Percentiles rank a stretch among this genome's conserved stretches.
Conservation (phyloP, 2,329 filamentous ascomycete species). For the Apiospora arundinis region DNA sequence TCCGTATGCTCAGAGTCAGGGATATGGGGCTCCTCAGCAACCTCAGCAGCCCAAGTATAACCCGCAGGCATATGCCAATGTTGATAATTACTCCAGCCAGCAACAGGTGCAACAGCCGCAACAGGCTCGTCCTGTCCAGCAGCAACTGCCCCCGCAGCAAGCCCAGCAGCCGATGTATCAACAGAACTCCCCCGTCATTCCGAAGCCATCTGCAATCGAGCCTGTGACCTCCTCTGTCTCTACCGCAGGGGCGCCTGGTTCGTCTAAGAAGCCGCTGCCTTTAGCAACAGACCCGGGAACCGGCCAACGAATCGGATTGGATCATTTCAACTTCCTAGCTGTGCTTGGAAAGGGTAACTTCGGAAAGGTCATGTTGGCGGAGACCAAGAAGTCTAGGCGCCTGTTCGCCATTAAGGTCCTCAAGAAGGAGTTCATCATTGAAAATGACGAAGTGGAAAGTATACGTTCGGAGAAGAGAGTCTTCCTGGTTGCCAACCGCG, state of each 20-base stretch:
- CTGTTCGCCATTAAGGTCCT: slow-evolving; percentile 98
- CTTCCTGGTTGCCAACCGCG: slow-evolving; percentile 95
- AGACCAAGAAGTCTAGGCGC: slow-evolving; percentile 90
- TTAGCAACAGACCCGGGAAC: slow-evolving; percentile 74
- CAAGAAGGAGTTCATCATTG: slow-evolving; percentile 99
- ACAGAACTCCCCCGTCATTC: slow-evolving; percentile 36
- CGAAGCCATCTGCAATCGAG: slow-evolving; percentile 48
- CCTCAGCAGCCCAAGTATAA: slow-evolving; percentile 71
- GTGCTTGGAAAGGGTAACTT: slow-evolving; percentile 99
- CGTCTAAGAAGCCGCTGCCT: slow-evolving; percentile 67
- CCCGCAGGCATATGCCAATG: slow-evolving; percentile 75
- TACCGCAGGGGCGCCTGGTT: slow-evolving; percentile 40
- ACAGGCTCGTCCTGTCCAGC: slow-evolving; percentile 45
- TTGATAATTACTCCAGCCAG: slow-evolving; percentile 55
- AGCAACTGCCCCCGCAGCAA: slow-evolving; percentile 39
- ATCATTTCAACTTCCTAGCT: slow-evolving; percentile 99
- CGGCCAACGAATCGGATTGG: slow-evolving; percentile 86
- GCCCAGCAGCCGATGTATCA: slow-evolving; percentile 42
- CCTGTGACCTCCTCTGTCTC: slow-evolving; percentile 42
- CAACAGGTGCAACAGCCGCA: slow-evolving; percentile 47
- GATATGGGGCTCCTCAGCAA: slow-evolving; percentile 48
- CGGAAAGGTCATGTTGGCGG: slow-evolving; percentile 98
- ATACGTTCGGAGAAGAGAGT: slow-evolving; percentile 97
- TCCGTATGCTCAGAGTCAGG: slow-evolving; percentile 35
- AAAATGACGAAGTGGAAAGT: slow-evolving; percentile 98